Evolutionary conservation across 169 alveolate species (phyloP).

Genomic region (Plasmodium vivax): DNA sequence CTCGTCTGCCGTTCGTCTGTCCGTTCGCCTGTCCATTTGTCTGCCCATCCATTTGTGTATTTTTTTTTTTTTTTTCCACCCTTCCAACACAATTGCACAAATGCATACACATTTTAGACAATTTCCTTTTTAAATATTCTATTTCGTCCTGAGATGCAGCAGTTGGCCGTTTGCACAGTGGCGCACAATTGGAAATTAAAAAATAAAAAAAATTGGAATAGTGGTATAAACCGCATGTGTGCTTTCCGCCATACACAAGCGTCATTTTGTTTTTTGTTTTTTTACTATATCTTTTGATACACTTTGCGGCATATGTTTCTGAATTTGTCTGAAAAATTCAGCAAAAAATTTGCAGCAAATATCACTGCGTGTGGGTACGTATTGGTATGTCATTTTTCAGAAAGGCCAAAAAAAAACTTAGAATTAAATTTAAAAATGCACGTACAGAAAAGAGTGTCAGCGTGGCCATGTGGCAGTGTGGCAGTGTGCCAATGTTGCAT

Average conservation of each 20-base stretch:
- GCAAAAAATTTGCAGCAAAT: neutral
- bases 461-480: neutral
- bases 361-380: neutral
- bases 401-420: slow-evolving; percentile 5
- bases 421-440: slow-evolving; percentile 15
- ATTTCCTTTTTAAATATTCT: neutral
- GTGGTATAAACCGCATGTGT: neutral
- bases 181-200: slow-evolving; percentile 47
- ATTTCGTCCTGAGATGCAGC: neutral
- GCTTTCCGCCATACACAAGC: neutral
- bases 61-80: neutral
- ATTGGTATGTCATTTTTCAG: slow-evolving; percentile 5
- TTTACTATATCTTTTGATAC: neutral
- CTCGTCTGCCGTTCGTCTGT: neutral
- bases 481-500: neutral
- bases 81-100: neutral
- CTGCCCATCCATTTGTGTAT: neutral
- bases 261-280: neutral
- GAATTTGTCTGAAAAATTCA: slow-evolving; percentile 1
- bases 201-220: slow-evolving; percentile 10
- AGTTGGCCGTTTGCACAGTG: slow-evolving; percentile 41
- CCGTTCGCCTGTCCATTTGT: neutral
- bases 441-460: neutral
- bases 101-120: slow-evolving; percentile 10
- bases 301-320: neutral